Evolutionary conservation across 768 basidiomycete species (phyloP), one percentile per base, ranked within the genome.

Genomic region (Naganishia randhawae): DNA sequence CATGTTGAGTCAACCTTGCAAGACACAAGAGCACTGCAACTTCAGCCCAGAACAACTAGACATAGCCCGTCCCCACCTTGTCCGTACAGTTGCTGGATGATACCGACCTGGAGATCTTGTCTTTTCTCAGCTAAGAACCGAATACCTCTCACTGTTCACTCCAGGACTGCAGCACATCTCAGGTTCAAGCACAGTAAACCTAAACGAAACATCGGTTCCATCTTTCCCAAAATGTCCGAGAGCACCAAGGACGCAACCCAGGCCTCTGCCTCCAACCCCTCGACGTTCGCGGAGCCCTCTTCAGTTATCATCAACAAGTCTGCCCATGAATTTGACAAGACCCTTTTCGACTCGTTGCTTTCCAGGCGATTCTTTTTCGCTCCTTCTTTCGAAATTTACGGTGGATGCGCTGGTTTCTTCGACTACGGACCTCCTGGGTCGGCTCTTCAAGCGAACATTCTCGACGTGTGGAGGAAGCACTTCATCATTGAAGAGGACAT

Each of bases 401-500:
- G 95, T 69, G 96, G 95, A 92, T 71, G 73, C 73, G 94, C 93
- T 71, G 96, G 96, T 63, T 83, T 99, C 50, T 99, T 98, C 82
- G 96, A 98, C 81, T 97, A 96, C 76, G 94, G 95, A 50, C 95
- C 94, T 63, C 91, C 95, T 0, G 95, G 96, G 69, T 94, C 96
- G 1, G 86, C 92, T 2, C 85, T 98, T 37, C 94, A 97, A 76
- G 91, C 95, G 69, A 98, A 98, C 84, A 91, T 99, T 82, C 88
- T 97, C 77, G 83, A 89, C 0, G 91, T 91, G 84, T 98, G 95
- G 96, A 85, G 95, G 65, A 89, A 89, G 78, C 96, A 98, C 82
- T 98, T 98, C 77, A 98, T 99, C 83, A 85, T 98, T 76, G 91
- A 98, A 75, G 95, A 99, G 75, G 86, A 90, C 81, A 99, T 98